Evolutionary conservation across 2,329 filamentous ascomycete species (phyloP), one percentile per base, ranked within the genome.

Genomic region (Xenoacremonium recifei): DNA sequence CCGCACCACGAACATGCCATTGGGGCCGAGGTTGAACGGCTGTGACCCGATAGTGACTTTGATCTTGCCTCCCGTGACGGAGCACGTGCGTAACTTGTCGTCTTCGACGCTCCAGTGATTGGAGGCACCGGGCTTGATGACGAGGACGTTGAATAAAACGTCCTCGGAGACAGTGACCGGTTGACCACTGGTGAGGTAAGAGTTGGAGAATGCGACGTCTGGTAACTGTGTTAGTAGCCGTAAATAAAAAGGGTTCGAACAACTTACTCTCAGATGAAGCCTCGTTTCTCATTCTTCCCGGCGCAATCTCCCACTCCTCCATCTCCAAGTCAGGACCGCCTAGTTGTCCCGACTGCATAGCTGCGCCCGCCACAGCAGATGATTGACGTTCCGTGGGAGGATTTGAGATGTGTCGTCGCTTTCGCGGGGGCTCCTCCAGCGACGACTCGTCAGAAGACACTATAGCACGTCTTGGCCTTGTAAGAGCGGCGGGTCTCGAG

Each of bases 241-340:
- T 9, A 27, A 27, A 27, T 27, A 9, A 27, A 27, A 27, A 27
- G 23, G 23, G 23, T 27, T 9, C 13, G n/a, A 17, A 12, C 37
- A 10, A 61, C 69, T 49, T 57, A 72, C 70, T 70, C 20, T 65
- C 60, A 2, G 54, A 51, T 1, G 55, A 49, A 2, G 45, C 42
- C 4, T 57, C 46, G 23, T 65, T 59, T 7, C 50, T 53, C 21
- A 71, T 54, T 17, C 66, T 63, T 13, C 71, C 71, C 1, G 71
- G 71, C 0, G 71, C 70, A 34, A 72, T 47, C 50, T 74, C 71
- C 70, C 70, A 73, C 3, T 61, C 59, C 47, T 73, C 70, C 59
- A 71, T 68, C 37, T 69, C 57, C 5, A 66, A 35, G 3, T 55
- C 42, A 12, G 48, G 37, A 4, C 37, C 6, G 13, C 45, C 20